A percentile compares a stretch with the other conserved stretches of the same genome.
phyloP scores from a whole-genome alignment of 2,329 filamentous ascomycete genomes.

The Aphanocladium album region DNA sequence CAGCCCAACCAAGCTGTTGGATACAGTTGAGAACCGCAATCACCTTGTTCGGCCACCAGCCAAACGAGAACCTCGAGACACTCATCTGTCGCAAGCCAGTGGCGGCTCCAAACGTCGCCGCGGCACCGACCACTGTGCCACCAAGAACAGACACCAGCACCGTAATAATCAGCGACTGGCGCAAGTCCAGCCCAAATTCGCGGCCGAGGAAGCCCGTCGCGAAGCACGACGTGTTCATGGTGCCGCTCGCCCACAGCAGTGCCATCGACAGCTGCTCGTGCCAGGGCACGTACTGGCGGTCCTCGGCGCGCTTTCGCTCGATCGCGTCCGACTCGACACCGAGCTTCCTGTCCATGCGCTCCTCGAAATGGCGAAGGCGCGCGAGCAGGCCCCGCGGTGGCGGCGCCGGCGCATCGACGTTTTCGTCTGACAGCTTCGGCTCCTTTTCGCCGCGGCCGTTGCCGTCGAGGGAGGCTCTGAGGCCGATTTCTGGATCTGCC shows the following conservation, averaged over 20 bases:
- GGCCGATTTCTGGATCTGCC: constrained; percentile 1
- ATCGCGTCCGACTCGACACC: constrained; percentile 46
- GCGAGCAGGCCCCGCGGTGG: constrained; percentile 24
- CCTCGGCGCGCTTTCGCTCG: constrained; percentile 39
- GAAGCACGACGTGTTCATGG: constrained; percentile 48
- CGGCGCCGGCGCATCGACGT: not conserved
- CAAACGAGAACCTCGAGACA: constrained; percentile 44
- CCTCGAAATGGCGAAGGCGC: constrained; percentile 36
- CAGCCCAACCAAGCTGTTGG: constrained; percentile 46
- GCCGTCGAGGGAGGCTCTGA: not conserved
- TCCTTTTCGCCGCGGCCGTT: not conserved
- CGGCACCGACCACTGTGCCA: constrained; percentile 34
- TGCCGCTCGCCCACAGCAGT: constrained; percentile 46
- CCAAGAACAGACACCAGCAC: constrained; percentile 41
- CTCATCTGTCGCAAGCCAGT: constrained; percentile 48
- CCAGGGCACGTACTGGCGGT: constrained; percentile 28
- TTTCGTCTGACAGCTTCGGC: not conserved
- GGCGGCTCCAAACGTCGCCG: constrained; percentile 44
- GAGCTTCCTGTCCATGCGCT: constrained; percentile 38
- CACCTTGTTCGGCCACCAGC: constrained; percentile 47
- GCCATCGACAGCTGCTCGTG: constrained; percentile 44
- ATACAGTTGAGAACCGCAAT: constrained; percentile 37
- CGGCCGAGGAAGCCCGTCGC: constrained; percentile 46
- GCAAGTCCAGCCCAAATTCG: constrained; percentile 42
- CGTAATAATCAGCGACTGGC: constrained; percentile 38